Evolutionary conservation across 495 filamentous ascomycete genomes (phyloP).

Genomic region (Lophiotrema nucula): DNA sequence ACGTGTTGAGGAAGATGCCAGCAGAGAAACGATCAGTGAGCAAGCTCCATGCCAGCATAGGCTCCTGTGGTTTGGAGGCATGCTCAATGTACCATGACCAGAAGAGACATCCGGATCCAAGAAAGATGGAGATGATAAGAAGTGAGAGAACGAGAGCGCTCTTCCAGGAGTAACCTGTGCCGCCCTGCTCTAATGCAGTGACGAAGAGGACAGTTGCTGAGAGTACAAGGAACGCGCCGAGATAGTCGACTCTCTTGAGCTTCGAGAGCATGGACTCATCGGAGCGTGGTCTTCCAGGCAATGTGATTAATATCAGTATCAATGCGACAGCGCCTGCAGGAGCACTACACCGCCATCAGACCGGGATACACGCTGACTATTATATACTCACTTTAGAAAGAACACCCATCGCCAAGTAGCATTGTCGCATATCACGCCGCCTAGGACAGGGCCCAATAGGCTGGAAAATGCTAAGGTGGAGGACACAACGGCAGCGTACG

Average conservation of each 20-base stretch:
- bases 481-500: constrained; percentile 41
- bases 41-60: constrained; percentile 18
- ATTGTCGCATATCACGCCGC: constrained; percentile 43
- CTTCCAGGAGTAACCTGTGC: constrained; percentile 15
- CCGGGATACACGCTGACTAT: not conserved
- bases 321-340: not conserved
- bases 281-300: not conserved
- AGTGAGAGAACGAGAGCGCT: constrained; percentile 12
- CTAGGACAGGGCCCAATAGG: constrained; percentile 50
- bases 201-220: constrained; percentile 17
- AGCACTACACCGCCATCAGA: not conserved
- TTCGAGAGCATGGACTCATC: not conserved
- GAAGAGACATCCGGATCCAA: not conserved
- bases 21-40: constrained; percentile 4
- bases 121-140: constrained; percentile 5
- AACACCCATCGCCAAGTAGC: constrained; percentile 47
- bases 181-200: constrained; percentile 20
- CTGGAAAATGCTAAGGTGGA: constrained; percentile 39
- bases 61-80: not conserved
- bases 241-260: constrained; percentile 13
- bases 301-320: not conserved
- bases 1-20: constrained; percentile 5
- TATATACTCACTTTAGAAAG: constrained; percentile 17
- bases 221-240: constrained; percentile 13
- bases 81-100: constrained; percentile 3